phyloP scores from a whole-genome alignment of 2,329 filamentous ascomycete species.

The Beauveria pseudobassiana region DNA sequence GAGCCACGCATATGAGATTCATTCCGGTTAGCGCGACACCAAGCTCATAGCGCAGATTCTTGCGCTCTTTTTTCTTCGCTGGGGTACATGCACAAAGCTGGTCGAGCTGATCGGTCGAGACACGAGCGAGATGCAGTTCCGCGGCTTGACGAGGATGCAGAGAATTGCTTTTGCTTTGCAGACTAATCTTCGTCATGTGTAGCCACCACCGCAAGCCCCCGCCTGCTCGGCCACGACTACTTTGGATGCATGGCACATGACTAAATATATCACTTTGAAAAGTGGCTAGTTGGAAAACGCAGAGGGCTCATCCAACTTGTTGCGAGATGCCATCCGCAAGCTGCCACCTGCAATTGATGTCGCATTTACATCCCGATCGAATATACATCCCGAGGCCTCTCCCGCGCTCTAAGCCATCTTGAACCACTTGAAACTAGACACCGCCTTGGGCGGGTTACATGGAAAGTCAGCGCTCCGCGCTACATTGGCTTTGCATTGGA shows the following conservation, averaged over 20 bases:
- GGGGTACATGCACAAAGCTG: neutral
- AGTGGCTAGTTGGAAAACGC: neutral
- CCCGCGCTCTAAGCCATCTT: conserved; percentile 6
- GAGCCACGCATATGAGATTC: neutral
- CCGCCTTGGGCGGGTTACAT: neutral
- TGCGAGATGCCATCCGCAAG: neutral
- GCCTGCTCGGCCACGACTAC: neutral
- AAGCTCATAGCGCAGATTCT: neutral
- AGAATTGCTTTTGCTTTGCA: neutral
- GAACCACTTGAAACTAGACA: conserved; percentile 1
- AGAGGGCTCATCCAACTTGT: neutral
- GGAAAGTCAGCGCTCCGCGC: neutral
- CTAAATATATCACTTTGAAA: neutral
- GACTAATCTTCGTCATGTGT: neutral
- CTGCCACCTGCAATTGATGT: neutral
- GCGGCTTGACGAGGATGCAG: neutral
- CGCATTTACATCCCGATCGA: neutral
- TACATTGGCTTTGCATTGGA: neutral
- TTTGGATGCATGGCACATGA: neutral
- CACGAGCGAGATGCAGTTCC: neutral
- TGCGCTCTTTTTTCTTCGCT: neutral
- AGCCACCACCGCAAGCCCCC: neutral
- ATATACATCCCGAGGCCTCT: neutral
- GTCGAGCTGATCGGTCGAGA: neutral
- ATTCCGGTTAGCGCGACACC: neutral